Evolutionary conservation across 73 alveolate species (phyloP).

Genomic region (Loxodes magnus): DNA sequence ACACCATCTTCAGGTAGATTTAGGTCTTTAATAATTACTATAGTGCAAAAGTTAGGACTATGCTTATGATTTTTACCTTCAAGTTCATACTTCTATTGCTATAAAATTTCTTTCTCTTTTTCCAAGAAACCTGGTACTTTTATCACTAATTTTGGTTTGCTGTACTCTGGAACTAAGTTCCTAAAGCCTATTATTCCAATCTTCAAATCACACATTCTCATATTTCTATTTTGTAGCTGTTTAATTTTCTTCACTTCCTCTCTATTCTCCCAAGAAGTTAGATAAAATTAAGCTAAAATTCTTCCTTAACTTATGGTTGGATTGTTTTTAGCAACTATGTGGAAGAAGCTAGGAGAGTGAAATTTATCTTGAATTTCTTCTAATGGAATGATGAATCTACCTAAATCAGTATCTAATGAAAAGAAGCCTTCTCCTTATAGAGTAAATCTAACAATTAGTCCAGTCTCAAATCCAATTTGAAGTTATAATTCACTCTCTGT

Average conservation of each 20-base stretch:
- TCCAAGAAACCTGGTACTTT: slow-evolving; percentile 17
- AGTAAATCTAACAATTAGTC: no score
- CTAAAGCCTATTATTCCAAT: slow-evolving; percentile 37
- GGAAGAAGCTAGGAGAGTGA: slow-evolving; percentile 14
- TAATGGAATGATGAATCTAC: slow-evolving; percentile 17
- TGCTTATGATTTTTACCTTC: slow-evolving; percentile 13
- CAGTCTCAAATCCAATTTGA: no score
- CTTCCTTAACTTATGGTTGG: slow-evolving; percentile 35
- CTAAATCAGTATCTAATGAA: no score
- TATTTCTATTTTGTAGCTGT: slow-evolving; percentile 4
- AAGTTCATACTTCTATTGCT: not conserved
- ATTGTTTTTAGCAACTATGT: slow-evolving; percentile 10
- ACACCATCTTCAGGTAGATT: slow-evolving; percentile 22
- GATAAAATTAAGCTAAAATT: slow-evolving; percentile 35
- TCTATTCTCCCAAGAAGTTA: slow-evolving; percentile 13
- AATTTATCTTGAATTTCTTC: not conserved
- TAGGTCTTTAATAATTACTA: slow-evolving; percentile 17
- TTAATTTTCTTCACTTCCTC: not conserved
- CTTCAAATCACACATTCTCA: slow-evolving; percentile 13
- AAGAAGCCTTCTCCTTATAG: no score
- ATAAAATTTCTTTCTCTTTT: not conserved
- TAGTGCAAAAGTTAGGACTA: slow-evolving; percentile 19
- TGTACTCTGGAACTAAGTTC: slow-evolving; percentile 21
- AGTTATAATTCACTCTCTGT: no score
- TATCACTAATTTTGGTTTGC: slow-evolving; percentile 21